Base-by-base conservation (phyloP, 768 basidiomycete genomes). In the Rickenella mellea region DNA sequence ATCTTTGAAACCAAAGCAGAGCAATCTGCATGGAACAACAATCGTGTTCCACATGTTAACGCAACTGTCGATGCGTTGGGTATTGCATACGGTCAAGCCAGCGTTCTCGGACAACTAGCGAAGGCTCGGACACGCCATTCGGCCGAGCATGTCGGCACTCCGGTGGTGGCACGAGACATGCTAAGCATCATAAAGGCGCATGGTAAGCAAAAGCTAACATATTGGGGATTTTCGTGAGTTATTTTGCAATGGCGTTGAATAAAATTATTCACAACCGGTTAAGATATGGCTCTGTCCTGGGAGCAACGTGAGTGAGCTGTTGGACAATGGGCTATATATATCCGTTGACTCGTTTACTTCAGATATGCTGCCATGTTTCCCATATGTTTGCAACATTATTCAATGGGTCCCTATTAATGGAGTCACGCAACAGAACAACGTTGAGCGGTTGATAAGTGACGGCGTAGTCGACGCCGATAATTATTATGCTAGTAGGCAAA, bases 401-500 rank as follows among this genome's bases (percentile, higher is more conserved):
- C 33, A 6, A 5, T 2, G 19, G 8, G 10, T 12, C 24, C 7
- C 24, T 36, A 22, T 15, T 36, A 36, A 36, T 10, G 15, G 10
- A 17, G 24, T 9, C 12, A 5, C 30, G 30, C n/a, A 14, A 19
- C 24, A 36, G 33, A 10, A 36, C 15, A 55, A 60, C 17, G 51
- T 65, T 6, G 60, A 53, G 11, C 56, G 63, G 19, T 30, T 65
- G 1, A 44, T 58, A n/a, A 52, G 64, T 24, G 63, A 65, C 39
- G 65, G 61, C 44, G 46, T 54, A 20, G 29, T 41, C 21, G 46
- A 55, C 39, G 8, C 30, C 6, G 48, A 53, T 5, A 48, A 48
- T 26, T 58, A 51, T 30, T 58, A 51, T 30, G 19, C 40, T 6
- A 39, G 51, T 47, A 25, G 48, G 57, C 46, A 15, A 12, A 21